Evolutionary conservation across 345 rosid genomes (phyloP).

Genomic region (Melaleuca alternifolia): DNA sequence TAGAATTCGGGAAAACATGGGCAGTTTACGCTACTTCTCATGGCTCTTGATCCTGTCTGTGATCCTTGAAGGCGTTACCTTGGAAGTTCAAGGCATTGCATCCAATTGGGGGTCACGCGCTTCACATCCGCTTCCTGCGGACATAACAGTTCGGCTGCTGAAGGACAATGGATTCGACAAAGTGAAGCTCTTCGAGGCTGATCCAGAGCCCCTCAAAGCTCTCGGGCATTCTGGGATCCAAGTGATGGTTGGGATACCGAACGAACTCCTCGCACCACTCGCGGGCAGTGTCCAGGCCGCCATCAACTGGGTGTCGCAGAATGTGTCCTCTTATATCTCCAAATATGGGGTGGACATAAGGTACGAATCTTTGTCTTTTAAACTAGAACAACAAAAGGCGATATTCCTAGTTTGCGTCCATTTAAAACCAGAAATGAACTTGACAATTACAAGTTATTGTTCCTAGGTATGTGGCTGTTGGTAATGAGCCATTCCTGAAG

Average conservation of each 20-base stretch:
- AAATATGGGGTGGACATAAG: slow-evolving; percentile 54
- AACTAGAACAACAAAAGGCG: background rate
- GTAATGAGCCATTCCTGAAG: slow-evolving; percentile 79
- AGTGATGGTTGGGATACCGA: slow-evolving; percentile 93
- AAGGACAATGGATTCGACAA: slow-evolving; percentile 76
- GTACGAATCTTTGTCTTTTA: slow-evolving; percentile 11
- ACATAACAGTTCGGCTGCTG: slow-evolving; percentile 53
- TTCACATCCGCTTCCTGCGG: slow-evolving; percentile 58
- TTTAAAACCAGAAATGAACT: background rate
- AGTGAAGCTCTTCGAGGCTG: slow-evolving; percentile 90
- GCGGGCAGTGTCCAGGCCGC: slow-evolving; percentile 50
- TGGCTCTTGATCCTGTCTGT: slow-evolving; percentile 1
- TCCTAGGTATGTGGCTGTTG: slow-evolving; percentile 71
- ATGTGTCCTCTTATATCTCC: slow-evolving; percentile 58
- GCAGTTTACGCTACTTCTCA: background rate
- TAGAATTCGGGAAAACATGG: slow-evolving; percentile 14
- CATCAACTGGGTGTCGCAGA: slow-evolving; percentile 58
- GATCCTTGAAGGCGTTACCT: background rate
- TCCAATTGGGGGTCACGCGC: slow-evolving; percentile 71
- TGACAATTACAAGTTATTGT: background rate
- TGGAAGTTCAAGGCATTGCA: slow-evolving; percentile 41
- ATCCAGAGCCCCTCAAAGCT: slow-evolving; percentile 66
- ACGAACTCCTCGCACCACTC: slow-evolving; percentile 52
- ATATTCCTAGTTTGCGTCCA: background rate
- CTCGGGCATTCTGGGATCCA: slow-evolving; percentile 78